Evolutionary conservation across 108 stramenopile genomes (phyloP).

Genomic region (Fragilaria radians): DNA sequence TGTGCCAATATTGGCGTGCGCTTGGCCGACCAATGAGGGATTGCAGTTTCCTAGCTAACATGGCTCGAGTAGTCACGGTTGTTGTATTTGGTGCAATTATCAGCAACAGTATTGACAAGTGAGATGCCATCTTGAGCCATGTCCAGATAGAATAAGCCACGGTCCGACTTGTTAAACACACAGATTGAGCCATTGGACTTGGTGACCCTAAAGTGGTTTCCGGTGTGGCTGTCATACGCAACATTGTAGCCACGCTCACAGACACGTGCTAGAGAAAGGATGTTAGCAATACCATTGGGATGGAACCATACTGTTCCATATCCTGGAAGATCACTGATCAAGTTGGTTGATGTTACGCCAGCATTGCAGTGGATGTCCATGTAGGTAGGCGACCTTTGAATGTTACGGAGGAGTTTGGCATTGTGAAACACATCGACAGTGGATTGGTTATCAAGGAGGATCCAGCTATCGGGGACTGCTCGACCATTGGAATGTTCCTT

Average conservation of each 20-base stretch:
- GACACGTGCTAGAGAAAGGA: slow-evolving; percentile 21
- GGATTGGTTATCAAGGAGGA: slow-evolving; percentile 36
- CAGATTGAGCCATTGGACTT: slow-evolving; percentile 4
- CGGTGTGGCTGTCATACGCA: slow-evolving; percentile 18
- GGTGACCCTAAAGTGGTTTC: slow-evolving; percentile 5
- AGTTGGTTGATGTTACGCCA: neutral
- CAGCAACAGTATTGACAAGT: neutral
- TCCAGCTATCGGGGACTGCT: slow-evolving; percentile 7
- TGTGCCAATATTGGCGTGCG: neutral
- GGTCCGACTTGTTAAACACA: slow-evolving; percentile 7
- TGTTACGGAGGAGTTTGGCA: slow-evolving; percentile 8
- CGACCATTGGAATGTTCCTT: no score
- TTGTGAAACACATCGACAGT: slow-evolving; percentile 26
- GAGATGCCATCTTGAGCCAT: neutral
- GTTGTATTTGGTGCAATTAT: slow-evolving; percentile 3
- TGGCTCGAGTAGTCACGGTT: slow-evolving; percentile 5
- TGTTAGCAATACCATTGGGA: slow-evolving; percentile 33
- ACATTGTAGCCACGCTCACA: slow-evolving; percentile 9
- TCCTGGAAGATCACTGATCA: slow-evolving; percentile 15
- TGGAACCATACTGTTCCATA: slow-evolving; percentile 27
- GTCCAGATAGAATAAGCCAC: slow-evolving; percentile 27
- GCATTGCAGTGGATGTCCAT: slow-evolving; percentile 8
- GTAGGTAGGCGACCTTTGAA: neutral
- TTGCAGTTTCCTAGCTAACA: slow-evolving; percentile 5
- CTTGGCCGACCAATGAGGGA: slow-evolving; percentile 6